Evolutionary conservation across 352 stramenopile species (phyloP).

Genomic region (Phytophthora podocarpi): DNA sequence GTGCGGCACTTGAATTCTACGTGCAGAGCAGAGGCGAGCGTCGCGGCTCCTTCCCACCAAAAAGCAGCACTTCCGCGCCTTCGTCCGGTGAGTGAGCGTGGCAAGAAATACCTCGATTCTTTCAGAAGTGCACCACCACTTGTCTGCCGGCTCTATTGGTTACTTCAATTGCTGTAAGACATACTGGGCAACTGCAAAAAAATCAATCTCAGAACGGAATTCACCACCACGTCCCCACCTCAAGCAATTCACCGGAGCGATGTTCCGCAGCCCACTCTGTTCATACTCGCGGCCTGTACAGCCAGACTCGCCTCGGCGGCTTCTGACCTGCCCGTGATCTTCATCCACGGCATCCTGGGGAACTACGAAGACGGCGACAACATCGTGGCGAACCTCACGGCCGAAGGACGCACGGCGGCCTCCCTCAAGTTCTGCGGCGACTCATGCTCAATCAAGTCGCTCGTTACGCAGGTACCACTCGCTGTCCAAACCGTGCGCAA

Average conservation of each 20-base stretch:
- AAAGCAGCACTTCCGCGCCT: background rate
- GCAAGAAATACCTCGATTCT: no score
- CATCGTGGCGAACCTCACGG: conserved; percentile 2
- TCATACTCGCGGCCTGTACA: no score
- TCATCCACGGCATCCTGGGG: background rate
- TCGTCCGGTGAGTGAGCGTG: background rate
- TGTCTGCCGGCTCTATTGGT: no score
- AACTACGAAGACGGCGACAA: background rate
- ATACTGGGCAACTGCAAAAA: background rate
- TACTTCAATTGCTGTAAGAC: background rate
- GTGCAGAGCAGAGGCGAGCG: background rate
- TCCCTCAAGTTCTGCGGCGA: conserved; percentile 38
- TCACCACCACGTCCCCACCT: background rate
- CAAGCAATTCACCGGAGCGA: background rate
- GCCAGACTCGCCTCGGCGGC: no score
- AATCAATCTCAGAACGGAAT: background rate
- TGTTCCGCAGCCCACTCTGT: background rate
- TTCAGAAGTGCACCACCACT: no score
- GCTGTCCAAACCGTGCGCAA: conserved; percentile 36
- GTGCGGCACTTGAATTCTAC: background rate
- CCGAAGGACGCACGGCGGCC: background rate
- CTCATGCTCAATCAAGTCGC: conserved; percentile 25
- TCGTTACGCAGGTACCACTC: conserved; percentile 33
- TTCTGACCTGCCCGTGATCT: background rate
- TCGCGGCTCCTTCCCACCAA: conserved; percentile 9